Evolutionary conservation across 305 asterid species (phyloP).

Genomic region (Solanum hybrid): DNA sequence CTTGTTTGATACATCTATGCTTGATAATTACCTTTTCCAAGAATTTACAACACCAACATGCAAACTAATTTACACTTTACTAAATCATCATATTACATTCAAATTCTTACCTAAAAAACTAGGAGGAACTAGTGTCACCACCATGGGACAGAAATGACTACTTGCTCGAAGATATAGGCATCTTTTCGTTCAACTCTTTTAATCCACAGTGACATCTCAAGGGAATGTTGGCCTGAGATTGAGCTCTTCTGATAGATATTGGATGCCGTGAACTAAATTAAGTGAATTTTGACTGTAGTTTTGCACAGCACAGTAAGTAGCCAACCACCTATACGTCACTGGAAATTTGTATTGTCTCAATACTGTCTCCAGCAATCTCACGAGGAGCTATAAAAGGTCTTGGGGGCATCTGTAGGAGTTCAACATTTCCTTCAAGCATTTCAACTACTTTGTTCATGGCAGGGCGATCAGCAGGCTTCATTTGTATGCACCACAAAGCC

Average conservation of each 20-base stretch:
- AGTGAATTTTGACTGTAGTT: background rate
- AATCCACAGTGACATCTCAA: background rate
- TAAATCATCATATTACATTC: background rate
- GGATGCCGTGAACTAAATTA: background rate
- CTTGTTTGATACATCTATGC: background rate
- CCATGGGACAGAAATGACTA: background rate
- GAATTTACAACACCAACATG: background rate
- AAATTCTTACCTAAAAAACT: background rate
- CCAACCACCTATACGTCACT: background rate
- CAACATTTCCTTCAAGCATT: slow-evolving; percentile 29
- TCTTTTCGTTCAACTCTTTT: background rate
- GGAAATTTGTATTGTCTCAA: background rate
- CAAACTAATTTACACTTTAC: background rate
- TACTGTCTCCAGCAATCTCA: slow-evolving; percentile 11
- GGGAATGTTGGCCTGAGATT: background rate
- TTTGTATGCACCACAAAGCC: slow-evolving; percentile 33
- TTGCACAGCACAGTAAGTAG: background rate
- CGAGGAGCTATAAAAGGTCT: slow-evolving; percentile 43
- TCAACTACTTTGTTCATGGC: slow-evolving; percentile 36
- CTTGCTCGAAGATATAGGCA: background rate
- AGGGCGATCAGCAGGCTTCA: slow-evolving; percentile 31
- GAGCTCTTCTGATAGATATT: background rate
- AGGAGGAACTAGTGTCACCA: background rate
- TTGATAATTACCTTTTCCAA: background rate
- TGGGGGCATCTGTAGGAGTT: slow-evolving; percentile 26